phyloP scores from a whole-genome alignment of 148 eudicot genomes.

The Heliosperma pusillum region DNA sequence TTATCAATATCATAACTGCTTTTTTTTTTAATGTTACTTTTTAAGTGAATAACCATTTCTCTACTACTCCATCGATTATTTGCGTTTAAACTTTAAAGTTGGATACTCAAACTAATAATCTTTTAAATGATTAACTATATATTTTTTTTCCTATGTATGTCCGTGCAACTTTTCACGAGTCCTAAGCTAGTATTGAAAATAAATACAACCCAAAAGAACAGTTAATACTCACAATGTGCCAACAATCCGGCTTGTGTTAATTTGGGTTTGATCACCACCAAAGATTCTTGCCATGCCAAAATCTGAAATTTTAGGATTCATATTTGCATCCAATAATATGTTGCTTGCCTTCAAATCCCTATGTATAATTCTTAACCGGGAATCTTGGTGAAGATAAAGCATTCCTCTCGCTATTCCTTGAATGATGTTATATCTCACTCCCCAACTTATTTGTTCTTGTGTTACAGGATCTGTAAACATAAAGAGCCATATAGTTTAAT shows the following conservation, averaged over 20 bases:
- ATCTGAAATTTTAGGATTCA: constrained; percentile 36
- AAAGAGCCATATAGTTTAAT: background rate
- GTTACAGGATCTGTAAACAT: constrained; percentile 7
- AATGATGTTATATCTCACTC: constrained; percentile 21
- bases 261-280: constrained; percentile 31
- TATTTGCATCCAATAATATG: constrained; percentile 29
- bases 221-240: constrained; percentile 32
- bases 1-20: too few relatives aligned
- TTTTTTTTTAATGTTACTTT: too few relatives aligned
- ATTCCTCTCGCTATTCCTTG: constrained; percentile 21
- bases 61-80: too few relatives aligned
- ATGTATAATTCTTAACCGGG: constrained; percentile 27
- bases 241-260: constrained; percentile 22
- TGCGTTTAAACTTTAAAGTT: too few relatives aligned
- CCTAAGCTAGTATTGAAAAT: too few relatives aligned
- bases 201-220: too few relatives aligned
- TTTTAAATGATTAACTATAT: too few relatives aligned
- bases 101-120: too few relatives aligned
- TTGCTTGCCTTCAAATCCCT: constrained; percentile 38
- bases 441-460: constrained; percentile 15
- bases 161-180: too few relatives aligned
- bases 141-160: too few relatives aligned
- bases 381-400: constrained; percentile 36
- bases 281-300: constrained; percentile 34
- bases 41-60: too few relatives aligned